Evolutionary conservation across 2,329 filamentous ascomycete genomes (phyloP).

Genomic region (Trichoderma afroharzianum): DNA sequence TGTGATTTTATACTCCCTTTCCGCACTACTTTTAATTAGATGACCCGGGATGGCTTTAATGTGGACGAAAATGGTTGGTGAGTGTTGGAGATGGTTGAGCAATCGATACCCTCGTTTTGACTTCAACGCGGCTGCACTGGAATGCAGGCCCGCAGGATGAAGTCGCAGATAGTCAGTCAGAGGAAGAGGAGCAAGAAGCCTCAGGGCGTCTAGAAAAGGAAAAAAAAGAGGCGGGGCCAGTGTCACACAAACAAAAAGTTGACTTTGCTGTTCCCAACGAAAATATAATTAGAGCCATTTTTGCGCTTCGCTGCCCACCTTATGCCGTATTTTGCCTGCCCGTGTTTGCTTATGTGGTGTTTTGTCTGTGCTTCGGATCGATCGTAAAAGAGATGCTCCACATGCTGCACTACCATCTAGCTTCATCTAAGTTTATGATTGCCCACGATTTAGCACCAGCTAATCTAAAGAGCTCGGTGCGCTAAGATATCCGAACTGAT

Average conservation of each 20-base stretch:
- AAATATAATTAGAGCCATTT: conserved; percentile 10
- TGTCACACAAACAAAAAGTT: conserved; percentile 22
- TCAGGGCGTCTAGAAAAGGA: conserved; percentile 15
- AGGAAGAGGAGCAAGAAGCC: conserved; percentile 8
- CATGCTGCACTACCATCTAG: not conserved
- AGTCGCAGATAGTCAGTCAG: not conserved
- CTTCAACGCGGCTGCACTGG: conserved; percentile 4
- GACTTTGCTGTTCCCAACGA: conserved; percentile 23
- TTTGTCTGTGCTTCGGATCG: not conserved
- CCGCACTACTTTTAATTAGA: conserved; percentile 13
- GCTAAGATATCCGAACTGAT: not conserved
- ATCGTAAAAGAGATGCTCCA: not conserved
- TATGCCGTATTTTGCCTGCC: not conserved
- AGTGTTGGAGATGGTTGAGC: conserved; percentile 1
- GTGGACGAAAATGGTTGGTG: conserved; percentile 12
- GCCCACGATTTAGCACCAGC: not conserved
- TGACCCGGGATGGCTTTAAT: conserved; percentile 14
- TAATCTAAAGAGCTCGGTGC: not conserved
- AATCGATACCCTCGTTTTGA: conserved; percentile 15
- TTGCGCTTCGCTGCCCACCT: not conserved
- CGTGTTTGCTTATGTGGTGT: not conserved
- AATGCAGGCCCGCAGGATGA: not conserved
- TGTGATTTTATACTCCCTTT: not conserved
- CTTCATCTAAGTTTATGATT: not conserved
- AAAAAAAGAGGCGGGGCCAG: conserved; percentile 10